Base-by-base conservation (phyloP, 257 asterid species). In the Solanum phureja region DNA sequence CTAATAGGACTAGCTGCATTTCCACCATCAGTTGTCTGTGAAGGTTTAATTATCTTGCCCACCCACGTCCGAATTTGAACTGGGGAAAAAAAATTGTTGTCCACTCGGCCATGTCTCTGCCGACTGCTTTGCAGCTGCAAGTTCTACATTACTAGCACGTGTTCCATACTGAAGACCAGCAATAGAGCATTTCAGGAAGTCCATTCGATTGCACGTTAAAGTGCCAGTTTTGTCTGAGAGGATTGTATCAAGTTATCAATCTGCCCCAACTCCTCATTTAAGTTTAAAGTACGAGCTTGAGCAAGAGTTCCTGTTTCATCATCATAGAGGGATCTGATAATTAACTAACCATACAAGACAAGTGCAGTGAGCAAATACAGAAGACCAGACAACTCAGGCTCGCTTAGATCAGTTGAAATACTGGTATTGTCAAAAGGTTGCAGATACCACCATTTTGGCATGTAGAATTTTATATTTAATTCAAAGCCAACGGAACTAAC, bases 151-250 rank as follows among this genome's bases (percentile, higher is more conserved):
- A 35, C 38, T 35, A 35, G 38, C 38, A 35, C 38, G 7, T 35
- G 38, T 35, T 35, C 38, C 38, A 35, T 35, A 35, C 38, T 35
- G 7, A 35, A 35, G 38, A 35, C 38, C 7, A 35, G 38, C 38
- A 35, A 35, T 35, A 35, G 7, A 35, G 38, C 38, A 35, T 35
- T 35, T 35, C 38, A 35, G 7, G 37, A 95, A 96, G 92, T 96
- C 99, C 98, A 96, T 96, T 90, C 94, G 99, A 90, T 96, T 96
- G 91, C 99, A 95, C 9, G 98, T 96, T 87, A 96, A 89, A 24
- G 99, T 96, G 86, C 98, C 99, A 5, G 98, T 96, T 94, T 96
- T 96, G 89, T 96, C 98, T 2, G 99, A 95, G 81, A 94, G 94
- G 86, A 96, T 94, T 9, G 99, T 96, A 71, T 5, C 7, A 34